Evolutionary conservation across 371 early-diverging fungal genomes (phyloP), one percentile per base, ranked within the genome.

Genomic region (Basidiobolus meristosporus): DNA sequence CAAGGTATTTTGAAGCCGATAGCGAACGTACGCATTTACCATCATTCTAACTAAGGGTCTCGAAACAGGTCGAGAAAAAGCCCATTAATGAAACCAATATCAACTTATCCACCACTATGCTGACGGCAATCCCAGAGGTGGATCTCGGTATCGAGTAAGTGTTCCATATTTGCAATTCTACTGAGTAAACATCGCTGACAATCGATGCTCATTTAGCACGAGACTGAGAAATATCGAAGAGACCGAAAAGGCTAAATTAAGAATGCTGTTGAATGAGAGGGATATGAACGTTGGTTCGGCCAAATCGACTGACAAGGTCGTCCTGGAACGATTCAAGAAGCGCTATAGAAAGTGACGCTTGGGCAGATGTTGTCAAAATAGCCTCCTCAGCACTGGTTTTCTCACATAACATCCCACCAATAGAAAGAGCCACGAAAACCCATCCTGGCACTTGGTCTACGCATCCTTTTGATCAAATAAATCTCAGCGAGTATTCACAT

Each of bases 51-150:
- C 7, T 30, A 42, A 44, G 43, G 37, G 38, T 37, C 42, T 47
- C 14, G 50, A 45, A 30, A 49, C 46, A 64, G 59, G 44, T 58
- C 14, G 54, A 53, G 7, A 41, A 48, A 30, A 70, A 70, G 44
- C 68, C 67, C 0, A 69, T 80, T 18, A 57, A 60, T 14, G 90
- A 92, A 49, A 90, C 89, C 16, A 88, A 78, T 46, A 82, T 88
- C 1, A 79, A 86, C 31, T 54, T 82, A 26, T 87, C 89, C 2
- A 66, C 89, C 7, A 67, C 80, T 28, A 89, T 92, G 90, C 51
- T 92, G 28, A 86, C 89, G 6, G 82, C 88, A 7, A 87, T 92
- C 40, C 93, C 90, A 3, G 90, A 90, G 54, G 83, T 90, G 3
- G 90, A 90, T 52, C 60, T 92, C 2, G 93, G 90, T 29, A 77